Evolutionary conservation across 345 rosid genomes (phyloP).

Genomic region (Salix arbutifolia): DNA sequence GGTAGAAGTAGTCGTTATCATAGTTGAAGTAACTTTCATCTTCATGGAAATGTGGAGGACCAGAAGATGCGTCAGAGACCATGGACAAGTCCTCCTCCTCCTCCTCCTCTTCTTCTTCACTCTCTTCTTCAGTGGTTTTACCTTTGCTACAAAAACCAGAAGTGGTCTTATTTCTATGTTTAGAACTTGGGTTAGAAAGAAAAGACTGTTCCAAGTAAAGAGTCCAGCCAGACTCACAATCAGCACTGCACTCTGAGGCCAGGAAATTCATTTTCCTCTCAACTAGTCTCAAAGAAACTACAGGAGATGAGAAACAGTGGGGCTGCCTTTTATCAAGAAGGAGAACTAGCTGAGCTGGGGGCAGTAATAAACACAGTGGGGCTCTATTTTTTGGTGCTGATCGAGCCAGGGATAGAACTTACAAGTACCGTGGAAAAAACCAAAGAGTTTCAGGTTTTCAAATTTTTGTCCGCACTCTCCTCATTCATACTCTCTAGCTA

Average conservation of each 20-base stretch:
- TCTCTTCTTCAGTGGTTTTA: background rate
- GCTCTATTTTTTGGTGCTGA: background rate
- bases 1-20: slow-evolving; percentile 13
- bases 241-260: slow-evolving; percentile 64
- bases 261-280: slow-evolving; percentile 36
- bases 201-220: slow-evolving; percentile 74
- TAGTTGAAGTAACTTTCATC: slow-evolving; percentile 31
- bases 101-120: slow-evolving; percentile 23
- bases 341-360: background rate
- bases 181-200: slow-evolving; percentile 24
- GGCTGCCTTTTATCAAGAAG: background rate
- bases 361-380: background rate
- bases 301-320: background rate
- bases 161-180: slow-evolving; percentile 20
- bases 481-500: slow-evolving; percentile 9
- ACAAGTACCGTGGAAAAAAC: slow-evolving; percentile 3
- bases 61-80: slow-evolving; percentile 99
- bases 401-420: background rate
- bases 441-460: slow-evolving; percentile 19
- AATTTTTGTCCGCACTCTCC: slow-evolving; percentile 35
- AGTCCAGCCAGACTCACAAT: slow-evolving; percentile 99
- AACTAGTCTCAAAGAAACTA: background rate
- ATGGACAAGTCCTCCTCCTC: slow-evolving; percentile 84
- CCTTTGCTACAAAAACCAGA: slow-evolving; percentile 11
- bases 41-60: slow-evolving; percentile 65